Evolutionary conservation across 306 rosid species (phyloP).

Genomic region (Quercus engelmannii): DNA sequence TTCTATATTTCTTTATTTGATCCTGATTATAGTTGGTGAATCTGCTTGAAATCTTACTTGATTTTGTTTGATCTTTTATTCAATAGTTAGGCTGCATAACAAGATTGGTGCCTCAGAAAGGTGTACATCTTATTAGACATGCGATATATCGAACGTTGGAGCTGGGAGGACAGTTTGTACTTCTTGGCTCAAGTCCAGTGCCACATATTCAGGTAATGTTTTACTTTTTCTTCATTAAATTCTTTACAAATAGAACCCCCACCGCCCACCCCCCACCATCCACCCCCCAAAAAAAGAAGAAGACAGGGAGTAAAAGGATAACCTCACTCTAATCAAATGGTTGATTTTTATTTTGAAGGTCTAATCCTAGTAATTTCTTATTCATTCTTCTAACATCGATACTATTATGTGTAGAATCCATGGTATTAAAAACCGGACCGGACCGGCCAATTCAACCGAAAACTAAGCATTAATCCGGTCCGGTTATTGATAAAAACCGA

Average conservation of each 20-base stretch:
- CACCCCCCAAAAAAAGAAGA: background rate
- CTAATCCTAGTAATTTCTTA: background rate
- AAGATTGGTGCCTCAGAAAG: constrained; percentile 97
- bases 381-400: background rate
- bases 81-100: constrained; percentile 90
- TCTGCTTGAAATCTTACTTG: constrained; percentile 14
- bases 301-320: background rate
- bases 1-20: background rate
- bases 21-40: constrained; percentile 3
- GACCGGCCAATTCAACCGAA: too few relatives aligned
- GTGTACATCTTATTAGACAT: constrained; percentile 92
- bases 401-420: background rate
- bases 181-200: constrained; percentile 95
- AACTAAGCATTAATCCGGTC: too few relatives aligned
- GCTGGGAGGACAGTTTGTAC: constrained; percentile 93
- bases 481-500: too few relatives aligned
- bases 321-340: too few relatives aligned
- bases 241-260: background rate
- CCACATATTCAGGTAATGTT: constrained; percentile 74
- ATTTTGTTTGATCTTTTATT: constrained; percentile 21
- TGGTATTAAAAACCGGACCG: too few relatives aligned
- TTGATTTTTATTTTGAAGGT: background rate
- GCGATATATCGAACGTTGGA: constrained; percentile 83
- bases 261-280: background rate
- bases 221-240: background rate